A percentile compares a stretch with the other conserved stretches of the same genome.
Conservation (phyloP, 2,329 filamentous ascomycete genomes). For the Sclerotinia borealis region DNA sequence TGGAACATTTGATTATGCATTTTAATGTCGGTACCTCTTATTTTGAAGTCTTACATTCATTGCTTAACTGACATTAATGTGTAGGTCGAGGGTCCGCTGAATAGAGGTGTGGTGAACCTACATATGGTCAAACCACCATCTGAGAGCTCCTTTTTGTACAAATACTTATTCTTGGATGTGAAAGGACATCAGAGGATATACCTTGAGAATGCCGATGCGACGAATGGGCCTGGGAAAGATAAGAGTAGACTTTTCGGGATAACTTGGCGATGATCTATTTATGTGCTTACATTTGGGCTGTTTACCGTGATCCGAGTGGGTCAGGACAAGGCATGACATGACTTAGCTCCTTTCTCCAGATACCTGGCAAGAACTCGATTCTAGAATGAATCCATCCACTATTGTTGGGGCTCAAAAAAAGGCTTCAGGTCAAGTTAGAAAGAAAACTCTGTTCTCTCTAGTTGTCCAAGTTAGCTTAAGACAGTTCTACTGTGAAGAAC, state of each 20-base stretch:
- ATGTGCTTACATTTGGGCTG: no score
- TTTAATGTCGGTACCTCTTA: conserved; percentile 60
- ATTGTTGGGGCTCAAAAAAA: no score
- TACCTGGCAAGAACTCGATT: no score
- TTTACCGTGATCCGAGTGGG: no score
- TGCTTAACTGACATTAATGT: not conserved
- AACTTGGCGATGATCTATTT: conserved; percentile 25
- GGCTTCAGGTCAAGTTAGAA: no score
- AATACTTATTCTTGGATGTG: conserved; percentile 74
- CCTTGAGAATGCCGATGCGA: conserved; percentile 52
- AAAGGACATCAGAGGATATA: conserved; percentile 62
- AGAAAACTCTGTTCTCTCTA: no score
- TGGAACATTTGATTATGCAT: conserved; percentile 76
- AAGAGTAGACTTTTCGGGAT: conserved; percentile 32
- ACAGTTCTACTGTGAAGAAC: no score
- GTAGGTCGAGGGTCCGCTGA: conserved; percentile 70
- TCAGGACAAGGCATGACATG: not conserved
- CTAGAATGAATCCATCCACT: no score
- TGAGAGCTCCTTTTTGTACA: conserved; percentile 70
- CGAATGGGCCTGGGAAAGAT: conserved; percentile 24
- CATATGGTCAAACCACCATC: conserved; percentile 68
- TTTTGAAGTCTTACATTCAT: not conserved
- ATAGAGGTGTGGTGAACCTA: conserved; percentile 66
- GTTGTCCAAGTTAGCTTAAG: no score
- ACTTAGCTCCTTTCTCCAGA: not conserved